phyloP scores from a whole-genome alignment of 768 basidiomycete genomes.

The Psilocybe cubensis region DNA sequence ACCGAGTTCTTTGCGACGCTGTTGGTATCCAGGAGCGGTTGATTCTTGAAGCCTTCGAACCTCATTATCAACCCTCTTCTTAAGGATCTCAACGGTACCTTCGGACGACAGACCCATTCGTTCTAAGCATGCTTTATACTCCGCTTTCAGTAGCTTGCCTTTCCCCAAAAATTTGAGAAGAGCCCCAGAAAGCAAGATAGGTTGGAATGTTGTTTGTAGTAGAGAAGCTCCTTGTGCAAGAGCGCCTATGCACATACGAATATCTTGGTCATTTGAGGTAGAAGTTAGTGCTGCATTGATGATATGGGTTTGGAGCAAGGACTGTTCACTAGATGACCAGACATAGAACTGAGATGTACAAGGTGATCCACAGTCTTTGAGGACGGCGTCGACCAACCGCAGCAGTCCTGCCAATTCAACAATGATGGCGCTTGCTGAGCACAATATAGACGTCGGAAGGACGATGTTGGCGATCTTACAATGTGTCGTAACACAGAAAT shows the following conservation, averaged over 20 bases:
- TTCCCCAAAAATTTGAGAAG: slow-evolving; percentile 45
- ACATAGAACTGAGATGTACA: slow-evolving; percentile 49
- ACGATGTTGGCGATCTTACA: slow-evolving; percentile 17
- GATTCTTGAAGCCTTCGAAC: slow-evolving; percentile 37
- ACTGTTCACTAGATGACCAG: slow-evolving; percentile 44
- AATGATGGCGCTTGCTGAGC: slow-evolving; percentile 35
- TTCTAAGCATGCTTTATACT: slow-evolving; percentile 42
- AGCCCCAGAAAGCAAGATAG: slow-evolving; percentile 47
- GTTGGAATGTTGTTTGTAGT: slow-evolving; percentile 53
- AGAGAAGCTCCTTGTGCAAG: slow-evolving; percentile 51
- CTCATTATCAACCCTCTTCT: slow-evolving; percentile 38
- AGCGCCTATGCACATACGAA: slow-evolving; percentile 53
- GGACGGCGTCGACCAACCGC: slow-evolving; percentile 31
- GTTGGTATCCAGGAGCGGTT: slow-evolving; percentile 16
- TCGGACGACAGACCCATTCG: slow-evolving; percentile 41
- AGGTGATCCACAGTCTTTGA: slow-evolving; percentile 7
- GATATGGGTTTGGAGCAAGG: slow-evolving; percentile 43
- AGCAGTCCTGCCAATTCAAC: slow-evolving; percentile 38
- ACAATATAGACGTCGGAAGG: slow-evolving; percentile 26
- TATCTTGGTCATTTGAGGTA: slow-evolving; percentile 29
- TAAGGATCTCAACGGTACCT: slow-evolving; percentile 41
- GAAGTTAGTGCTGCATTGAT: slow-evolving; percentile 44
- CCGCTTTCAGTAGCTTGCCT: slow-evolving; percentile 33
- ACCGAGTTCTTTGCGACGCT: slow-evolving; percentile 40
- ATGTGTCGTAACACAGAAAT: slow-evolving; percentile 40